phyloP scores from a whole-genome alignment of 2,329 filamentous ascomycete species.

The Sporothrix protearum region DNA sequence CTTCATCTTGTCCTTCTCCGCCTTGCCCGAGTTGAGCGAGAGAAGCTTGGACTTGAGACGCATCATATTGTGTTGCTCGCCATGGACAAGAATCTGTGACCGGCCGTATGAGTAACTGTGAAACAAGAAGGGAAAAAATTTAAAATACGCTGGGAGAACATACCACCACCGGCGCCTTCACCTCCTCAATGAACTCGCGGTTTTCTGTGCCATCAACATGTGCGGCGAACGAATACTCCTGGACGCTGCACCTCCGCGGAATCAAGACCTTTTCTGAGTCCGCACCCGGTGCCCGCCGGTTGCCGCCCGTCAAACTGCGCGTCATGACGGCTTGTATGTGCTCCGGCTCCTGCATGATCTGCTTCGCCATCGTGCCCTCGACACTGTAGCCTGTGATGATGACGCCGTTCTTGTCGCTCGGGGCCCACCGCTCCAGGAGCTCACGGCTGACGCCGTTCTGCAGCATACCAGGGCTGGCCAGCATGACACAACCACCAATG shows the following conservation, averaged over 20 bases:
- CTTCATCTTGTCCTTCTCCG: slow-evolving; percentile 77
- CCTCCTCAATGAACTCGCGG: slow-evolving; percentile 92
- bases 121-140: too few relatives aligned
- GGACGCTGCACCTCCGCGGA: slow-evolving; percentile 83
- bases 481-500: slow-evolving; percentile 91
- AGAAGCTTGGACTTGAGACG: slow-evolving; percentile 90
- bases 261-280: slow-evolving; percentile 89
- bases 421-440: slow-evolving; percentile 90
- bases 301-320: slow-evolving; percentile 57
- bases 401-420: slow-evolving; percentile 94
- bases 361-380: slow-evolving; percentile 96
- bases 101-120: background rate
- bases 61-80: slow-evolving; percentile 98
- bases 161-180: slow-evolving; percentile 87
- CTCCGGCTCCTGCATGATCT: slow-evolving; percentile 91
- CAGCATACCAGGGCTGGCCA: slow-evolving; percentile 96
- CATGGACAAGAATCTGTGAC: slow-evolving; percentile 83
- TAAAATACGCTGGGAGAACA: slow-evolving; percentile 42
- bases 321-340: slow-evolving; percentile 94
- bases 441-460: slow-evolving; percentile 94
- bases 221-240: slow-evolving; percentile 92
- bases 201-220: slow-evolving; percentile 97
- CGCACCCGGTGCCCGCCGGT: slow-evolving; percentile 59
- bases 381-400: slow-evolving; percentile 98
- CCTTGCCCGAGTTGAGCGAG: slow-evolving; percentile 80